Evolutionary conservation across 371 early-diverging fungal species (phyloP), one percentile per base, ranked within the genome.

Genomic region (Lichtheimia ornata): DNA sequence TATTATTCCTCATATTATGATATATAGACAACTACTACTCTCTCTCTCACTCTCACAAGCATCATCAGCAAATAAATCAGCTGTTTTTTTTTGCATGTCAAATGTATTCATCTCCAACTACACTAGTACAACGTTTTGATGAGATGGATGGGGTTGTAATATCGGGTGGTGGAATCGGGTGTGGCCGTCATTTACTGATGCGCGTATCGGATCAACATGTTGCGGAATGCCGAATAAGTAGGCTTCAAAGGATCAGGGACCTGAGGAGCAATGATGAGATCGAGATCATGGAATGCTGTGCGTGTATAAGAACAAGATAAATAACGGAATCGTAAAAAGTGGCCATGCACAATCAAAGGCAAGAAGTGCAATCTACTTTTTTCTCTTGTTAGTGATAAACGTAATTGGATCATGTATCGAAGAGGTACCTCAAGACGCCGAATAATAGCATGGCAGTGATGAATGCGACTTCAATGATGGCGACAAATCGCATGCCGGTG

Each of bases 311-410:
- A n/a, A 1, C 13, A 25, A 4, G 57, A 56, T 17, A 56, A 45
- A 15, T 56, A 56, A 43, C 57, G 57, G 15, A 25, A 56, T 20
- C 57, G 41, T 17, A 56, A 28, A 56, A 56, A 56, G 57, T 43
- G 25, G 13, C 43, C 25, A 12, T 44, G 28, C 5, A 42, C 45
- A 12, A 56, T 27, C 7, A 56, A 27, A 9, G 57, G 45, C 4
- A 42, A 25, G 5, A 43, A 15, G 2, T 28, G 57, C 7, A 56
- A 28, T 15, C 47, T 47, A 18, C 11, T 13, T 2, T 13, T 2
- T 11, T 17, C 14, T 13, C 11, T 22, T 5, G 11, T 18, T 47
- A 22, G 22, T 22, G 11, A 6, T 1, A 22, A 2, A 22, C 22
- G 22, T 22, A 22, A 22, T 22, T 9, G 47, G 45, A 45, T n/a